Conservation (phyloP, 306 rosid genomes). For the Myrica gale region DNA sequence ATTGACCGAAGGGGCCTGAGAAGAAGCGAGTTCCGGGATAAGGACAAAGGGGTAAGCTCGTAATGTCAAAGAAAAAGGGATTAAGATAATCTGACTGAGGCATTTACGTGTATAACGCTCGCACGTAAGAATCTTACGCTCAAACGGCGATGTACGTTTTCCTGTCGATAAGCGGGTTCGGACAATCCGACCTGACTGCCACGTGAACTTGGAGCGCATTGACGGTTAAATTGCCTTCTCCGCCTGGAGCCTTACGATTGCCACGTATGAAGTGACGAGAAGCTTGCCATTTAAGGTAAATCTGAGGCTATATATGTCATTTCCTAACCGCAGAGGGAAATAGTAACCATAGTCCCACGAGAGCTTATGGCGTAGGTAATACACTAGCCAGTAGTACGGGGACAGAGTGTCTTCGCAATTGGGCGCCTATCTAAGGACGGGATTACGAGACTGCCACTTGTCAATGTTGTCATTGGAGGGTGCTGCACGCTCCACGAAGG, state of each 20-base stretch:
- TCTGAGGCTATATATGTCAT: not conserved
- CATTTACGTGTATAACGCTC: constrained; percentile 20
- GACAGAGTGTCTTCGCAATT: not conserved
- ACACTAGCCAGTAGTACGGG: not conserved
- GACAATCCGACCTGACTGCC: not conserved
- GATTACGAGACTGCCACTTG: not conserved
- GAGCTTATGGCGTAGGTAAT: not conserved
- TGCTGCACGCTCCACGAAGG: not conserved
- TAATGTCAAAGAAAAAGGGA: not conserved
- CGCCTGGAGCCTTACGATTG: not conserved
- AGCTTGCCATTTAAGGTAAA: not conserved
- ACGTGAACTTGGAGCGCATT: not conserved
- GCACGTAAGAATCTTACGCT: constrained; percentile 30
- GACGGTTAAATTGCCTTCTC: not conserved
- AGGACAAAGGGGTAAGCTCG: constrained; percentile 12
- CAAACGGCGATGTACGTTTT: not conserved
- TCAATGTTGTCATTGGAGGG: not conserved
- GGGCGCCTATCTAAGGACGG: not conserved
- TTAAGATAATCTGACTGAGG: not conserved
- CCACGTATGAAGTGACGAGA: not conserved
- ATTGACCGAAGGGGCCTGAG: not conserved
- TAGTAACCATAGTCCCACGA: no score
- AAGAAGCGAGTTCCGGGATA: no score
- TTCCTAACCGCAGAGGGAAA: not conserved
- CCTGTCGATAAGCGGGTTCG: constrained; percentile 1